Percentiles rank a stretch among this genome's conserved stretches.
phyloP scores from a whole-genome alignment of 2,329 filamentous ascomycete species.

The Exophiala oligosperma region DNA sequence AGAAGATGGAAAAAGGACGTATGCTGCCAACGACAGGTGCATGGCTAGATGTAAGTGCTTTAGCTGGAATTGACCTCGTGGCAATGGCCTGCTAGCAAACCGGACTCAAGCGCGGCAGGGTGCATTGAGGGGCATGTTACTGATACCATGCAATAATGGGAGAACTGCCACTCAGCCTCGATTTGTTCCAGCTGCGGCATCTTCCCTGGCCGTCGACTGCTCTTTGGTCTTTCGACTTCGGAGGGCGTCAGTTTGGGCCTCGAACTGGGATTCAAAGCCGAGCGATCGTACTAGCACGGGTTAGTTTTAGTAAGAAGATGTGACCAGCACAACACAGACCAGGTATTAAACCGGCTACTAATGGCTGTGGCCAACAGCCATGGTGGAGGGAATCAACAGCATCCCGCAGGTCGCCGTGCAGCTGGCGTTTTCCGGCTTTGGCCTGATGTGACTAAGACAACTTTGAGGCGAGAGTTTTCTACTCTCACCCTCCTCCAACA shows the following conservation, averaged over 20 bases:
- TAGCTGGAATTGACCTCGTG: constrained; percentile 15
- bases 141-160: constrained; percentile 18
- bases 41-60: constrained; percentile 16
- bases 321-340: constrained; percentile 12
- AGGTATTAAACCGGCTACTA: constrained; percentile 2
- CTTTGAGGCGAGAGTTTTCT: constrained; percentile 8
- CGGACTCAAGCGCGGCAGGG: constrained; percentile 16
- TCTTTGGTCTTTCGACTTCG: constrained; percentile 3
- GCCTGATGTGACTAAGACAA: constrained; percentile 20
- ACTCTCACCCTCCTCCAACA: background rate
- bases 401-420: constrained; percentile 18
- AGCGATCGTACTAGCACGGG: constrained; percentile 2
- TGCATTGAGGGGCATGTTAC: constrained; percentile 8
- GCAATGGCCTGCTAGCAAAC: constrained; percentile 13
- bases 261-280: constrained; percentile 13
- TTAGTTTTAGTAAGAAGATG: constrained; percentile 1
- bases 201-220: constrained; percentile 8
- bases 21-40: constrained; percentile 14
- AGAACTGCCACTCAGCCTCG: constrained; percentile 21
- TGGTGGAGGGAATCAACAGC: constrained; percentile 15
- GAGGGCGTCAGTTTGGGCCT: constrained; percentile 6
- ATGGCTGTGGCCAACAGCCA: background rate
- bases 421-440: constrained; percentile 14
- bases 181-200: constrained; percentile 14
- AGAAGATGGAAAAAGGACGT: constrained; percentile 4